phyloP scores from a whole-genome alignment of 2,329 filamentous ascomycete genomes.

The Amesomyces nigricolor region DNA sequence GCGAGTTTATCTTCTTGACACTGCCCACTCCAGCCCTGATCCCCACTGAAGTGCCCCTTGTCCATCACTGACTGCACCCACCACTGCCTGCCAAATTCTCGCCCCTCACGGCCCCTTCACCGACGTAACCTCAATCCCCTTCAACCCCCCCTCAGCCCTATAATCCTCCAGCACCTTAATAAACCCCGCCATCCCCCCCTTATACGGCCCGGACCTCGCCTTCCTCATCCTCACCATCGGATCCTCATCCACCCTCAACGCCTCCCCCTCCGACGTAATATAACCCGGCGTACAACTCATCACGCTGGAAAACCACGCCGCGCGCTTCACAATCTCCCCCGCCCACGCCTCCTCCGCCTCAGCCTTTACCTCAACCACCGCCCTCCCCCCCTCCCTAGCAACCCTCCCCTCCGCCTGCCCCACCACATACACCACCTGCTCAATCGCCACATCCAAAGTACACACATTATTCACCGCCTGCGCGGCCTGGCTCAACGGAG shows the following conservation, averaged over 20 bases:
- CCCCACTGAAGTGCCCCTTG: too few relatives aligned
- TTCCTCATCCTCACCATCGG: conserved; percentile 31
- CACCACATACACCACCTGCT: conserved; percentile 40
- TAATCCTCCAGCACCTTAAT: conserved; percentile 18
- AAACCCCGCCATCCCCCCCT: conserved; percentile 32
- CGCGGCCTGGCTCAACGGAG: conserved; percentile 38
- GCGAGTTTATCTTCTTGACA: too few relatives aligned
- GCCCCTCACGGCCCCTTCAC: background rate
- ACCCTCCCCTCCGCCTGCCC: conserved; percentile 25
- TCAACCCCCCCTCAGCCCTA: conserved; percentile 17
- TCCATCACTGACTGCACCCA: too few relatives aligned
- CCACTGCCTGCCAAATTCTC: background rate
- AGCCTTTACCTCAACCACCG: conserved; percentile 39
- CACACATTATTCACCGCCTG: conserved; percentile 36
- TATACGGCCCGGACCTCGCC: conserved; percentile 22
- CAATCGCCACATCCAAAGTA: conserved; percentile 32
- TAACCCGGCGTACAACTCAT: conserved; percentile 51
- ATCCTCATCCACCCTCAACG: conserved; percentile 17
- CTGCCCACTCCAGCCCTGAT: too few relatives aligned
- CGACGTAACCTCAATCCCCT: conserved; percentile 12
- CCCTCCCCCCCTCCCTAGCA: conserved; percentile 13
- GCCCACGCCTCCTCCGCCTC: conserved; percentile 46
- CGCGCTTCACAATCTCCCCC: conserved; percentile 35
- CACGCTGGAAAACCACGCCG: conserved; percentile 36
- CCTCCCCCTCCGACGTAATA: conserved; percentile 41